phyloP scores from a whole-genome alignment of 208 protist genomes.

The Crithidia sp. region DNA sequence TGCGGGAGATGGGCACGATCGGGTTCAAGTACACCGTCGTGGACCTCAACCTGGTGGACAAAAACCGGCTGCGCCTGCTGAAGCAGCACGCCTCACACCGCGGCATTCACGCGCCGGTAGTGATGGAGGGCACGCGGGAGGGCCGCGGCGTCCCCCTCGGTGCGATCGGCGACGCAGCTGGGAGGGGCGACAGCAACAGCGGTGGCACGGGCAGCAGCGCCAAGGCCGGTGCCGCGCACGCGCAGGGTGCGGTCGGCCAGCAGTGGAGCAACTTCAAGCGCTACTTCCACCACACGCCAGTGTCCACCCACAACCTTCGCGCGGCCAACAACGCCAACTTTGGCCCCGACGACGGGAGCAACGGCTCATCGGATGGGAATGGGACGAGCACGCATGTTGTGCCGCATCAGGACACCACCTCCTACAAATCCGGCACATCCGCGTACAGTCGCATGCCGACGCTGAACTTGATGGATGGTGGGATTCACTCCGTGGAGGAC shows the following conservation, averaged over 20 bases:
- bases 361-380: conserved; percentile 12
- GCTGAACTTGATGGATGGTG: conserved; percentile 71
- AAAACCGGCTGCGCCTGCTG: conserved; percentile 42
- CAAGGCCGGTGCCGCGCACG: neutral
- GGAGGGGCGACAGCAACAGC: neutral
- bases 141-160: neutral
- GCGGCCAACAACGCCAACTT: neutral
- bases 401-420: conserved; percentile 5
- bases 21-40: conserved; percentile 81
- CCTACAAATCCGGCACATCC: conserved; percentile 12
- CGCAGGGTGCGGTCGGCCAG: neutral
- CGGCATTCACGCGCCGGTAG: neutral
- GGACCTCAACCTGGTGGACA: conserved; percentile 68
- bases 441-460: conserved; percentile 13
- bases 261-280: conserved; percentile 25
- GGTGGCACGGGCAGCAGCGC: neutral
- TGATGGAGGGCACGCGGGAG: conserved; percentile 19
- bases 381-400: conserved; percentile 6
- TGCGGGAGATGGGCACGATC: conserved; percentile 56
- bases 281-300: conserved; percentile 15
- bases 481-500: conserved; percentile 58
- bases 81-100: conserved; percentile 24
- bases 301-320: neutral
- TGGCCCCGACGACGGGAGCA: neutral
- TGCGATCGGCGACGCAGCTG: neutral